Evolutionary conservation across 129 eudicot species (phyloP).

Genomic region (carrot (Daucus carota)): DH1_v3.0 NC_030385.2:2992501-2993000

Average conservation of each 20-base stretch:
- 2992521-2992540: neutral
- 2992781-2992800: neutral
- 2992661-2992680: neutral
- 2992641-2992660: neutral
- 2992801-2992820: neutral
- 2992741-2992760: neutral
- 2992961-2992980: neutral
- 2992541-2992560: neutral
- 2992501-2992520: neutral
- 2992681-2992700: neutral
- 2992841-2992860: neutral
- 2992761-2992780: neutral
- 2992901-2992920: constrained; percentile 90
- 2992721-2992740: neutral
- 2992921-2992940: constrained; percentile 97
- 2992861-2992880: constrained; percentile 12
- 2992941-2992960: constrained; percentile 89
- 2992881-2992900: constrained; percentile 79
- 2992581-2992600: neutral
- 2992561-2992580: neutral
- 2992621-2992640: neutral
- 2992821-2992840: neutral
- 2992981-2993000: neutral
- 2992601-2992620: neutral
- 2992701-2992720: neutral